Evolutionary conservation across 768 basidiomycete genomes (phyloP), one percentile per base, ranked within the genome.

Genomic region (Saitozyma podzolica): DNA sequence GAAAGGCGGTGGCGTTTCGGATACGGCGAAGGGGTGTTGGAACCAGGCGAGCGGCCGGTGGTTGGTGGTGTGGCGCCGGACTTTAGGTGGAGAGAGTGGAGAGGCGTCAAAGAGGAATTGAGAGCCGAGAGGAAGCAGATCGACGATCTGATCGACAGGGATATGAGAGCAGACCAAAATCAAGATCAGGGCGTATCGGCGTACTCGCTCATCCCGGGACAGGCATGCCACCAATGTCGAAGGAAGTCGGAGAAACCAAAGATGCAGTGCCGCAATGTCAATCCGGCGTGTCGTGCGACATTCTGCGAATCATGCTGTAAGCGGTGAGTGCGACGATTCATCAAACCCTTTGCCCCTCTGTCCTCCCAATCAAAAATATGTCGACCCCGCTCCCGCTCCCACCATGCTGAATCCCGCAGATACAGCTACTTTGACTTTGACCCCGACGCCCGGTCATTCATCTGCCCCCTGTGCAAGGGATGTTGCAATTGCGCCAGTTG

Each of bases 401-500:
- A 5, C 29, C 29, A 29, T 29, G 29, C 29, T 29, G 29, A 29
- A 29, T 29, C 29, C 29, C 29, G 29, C 58, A 72, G 72, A 39
- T 77, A 79, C 66, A 63, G 59, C 59, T 72, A 73, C 49, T 73
- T 79, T 58, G 61, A 65, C 9, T 79, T 79, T 51, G 76, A 77
- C 58, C 68, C 65, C 41, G 65, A 74, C 11, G 62, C 72, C 16
- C 65, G 73, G 11, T 66, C 71, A 1, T 77, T 77, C 64, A 70
- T 77, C 58, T 79, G 77, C 57, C 77, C 77, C 2, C 66, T 70
- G 8, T 79, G 77, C 59, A 71, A 64, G 60, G 71, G 74, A 19
- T 67, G 68, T 62, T 79, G 77, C 59, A 74, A 77, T 49, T 79
- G 77, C 59, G 61, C 69, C 13, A 61, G 59, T 29, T 78, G 77